Base-by-base conservation (phyloP, 176 grass and related monocot genomes). In the Cenchrus americanus region DNA sequence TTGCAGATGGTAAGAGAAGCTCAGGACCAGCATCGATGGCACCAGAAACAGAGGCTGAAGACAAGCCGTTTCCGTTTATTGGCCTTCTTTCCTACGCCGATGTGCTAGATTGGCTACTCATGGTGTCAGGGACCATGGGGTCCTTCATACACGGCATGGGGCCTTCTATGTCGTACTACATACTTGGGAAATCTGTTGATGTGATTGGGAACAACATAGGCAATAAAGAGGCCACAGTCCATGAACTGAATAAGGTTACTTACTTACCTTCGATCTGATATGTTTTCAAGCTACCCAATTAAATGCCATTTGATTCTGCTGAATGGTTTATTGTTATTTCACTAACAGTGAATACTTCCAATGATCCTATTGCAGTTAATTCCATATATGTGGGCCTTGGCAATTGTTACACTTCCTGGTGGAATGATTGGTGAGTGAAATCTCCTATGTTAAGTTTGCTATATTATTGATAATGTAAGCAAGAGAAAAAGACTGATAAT, bases 381-480 rank as follows among this genome's bases (percentile, higher is more conserved):
- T 85, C 91, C 87, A 41, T 90, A 69, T 85, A 88, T 87, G 81
- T 93, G 91, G 87, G 78, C 66, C 22, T 89, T 93, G 82, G 91
- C 91, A 82, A 81, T 87, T 78, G 79, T 89, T 62, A 93, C 87
- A 14, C 87, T 90, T 67, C 91, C 91, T 74, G 91, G 71, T 24
- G 91, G 91, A 82, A 89, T 93, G 19, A 69, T 90, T 51, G 91
- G 91, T 90, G 68, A 76, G 85, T 50, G 62, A 80, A 30, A 14
- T 47, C 47, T 76, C 60, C 59, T 53, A 62, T 9, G 10, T 76
- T 61, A 63, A 14, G 6, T 70, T 77, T 87, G 3, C 34, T 84
- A 65, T 81, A 17, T 66, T 67, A 22, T 66, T 26, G 19, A 54
- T 18, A 14, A 64, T 64, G 27, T 79, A 80, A 46, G 34, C 2